A percentile compares a stretch with the other conserved stretches of the same genome.
phyloP scores from a whole-genome alignment of 495 filamentous ascomycete species.

The Tuber indicum region DNA sequence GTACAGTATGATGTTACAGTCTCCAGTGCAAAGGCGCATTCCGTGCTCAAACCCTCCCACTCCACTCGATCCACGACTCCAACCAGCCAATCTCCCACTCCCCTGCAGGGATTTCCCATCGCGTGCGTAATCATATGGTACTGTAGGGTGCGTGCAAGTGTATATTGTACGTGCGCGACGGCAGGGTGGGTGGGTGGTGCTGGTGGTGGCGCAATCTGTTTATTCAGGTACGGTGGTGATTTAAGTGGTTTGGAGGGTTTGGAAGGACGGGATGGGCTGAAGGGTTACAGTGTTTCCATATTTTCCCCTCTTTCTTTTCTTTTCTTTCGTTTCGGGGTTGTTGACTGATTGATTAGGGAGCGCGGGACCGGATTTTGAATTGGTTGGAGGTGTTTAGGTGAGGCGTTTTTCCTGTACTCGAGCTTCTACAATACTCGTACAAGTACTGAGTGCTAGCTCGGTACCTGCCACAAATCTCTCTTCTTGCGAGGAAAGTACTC shows the following conservation, averaged over 20 bases:
- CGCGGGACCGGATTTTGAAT: background rate
- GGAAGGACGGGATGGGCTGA: background rate
- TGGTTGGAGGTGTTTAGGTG: background rate
- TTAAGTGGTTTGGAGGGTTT: constrained; percentile 1
- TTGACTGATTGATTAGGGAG: background rate
- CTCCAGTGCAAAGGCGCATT: background rate
- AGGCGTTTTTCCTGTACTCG: background rate
- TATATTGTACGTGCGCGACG: background rate
- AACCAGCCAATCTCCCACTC: background rate
- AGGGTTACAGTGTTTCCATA: background rate
- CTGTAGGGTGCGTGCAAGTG: background rate
- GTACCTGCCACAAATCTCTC: too few relatives aligned
- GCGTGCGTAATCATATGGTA: background rate
- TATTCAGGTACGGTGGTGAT: background rate
- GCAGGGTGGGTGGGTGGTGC: background rate
- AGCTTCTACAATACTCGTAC: too few relatives aligned
- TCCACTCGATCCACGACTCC: constrained; percentile 1
- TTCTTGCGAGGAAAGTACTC: too few relatives aligned
- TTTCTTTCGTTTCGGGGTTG: background rate
- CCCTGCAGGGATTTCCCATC: background rate
- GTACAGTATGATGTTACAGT: too few relatives aligned
- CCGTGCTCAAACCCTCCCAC: background rate
- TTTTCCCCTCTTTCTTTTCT: background rate
- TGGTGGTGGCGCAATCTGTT: background rate
- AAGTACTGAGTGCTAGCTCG: too few relatives aligned